Evolutionary conservation across 2,329 filamentous ascomycete genomes (phyloP), one percentile per base, ranked within the genome.

Genomic region (Paecilomyces sp.): DNA sequence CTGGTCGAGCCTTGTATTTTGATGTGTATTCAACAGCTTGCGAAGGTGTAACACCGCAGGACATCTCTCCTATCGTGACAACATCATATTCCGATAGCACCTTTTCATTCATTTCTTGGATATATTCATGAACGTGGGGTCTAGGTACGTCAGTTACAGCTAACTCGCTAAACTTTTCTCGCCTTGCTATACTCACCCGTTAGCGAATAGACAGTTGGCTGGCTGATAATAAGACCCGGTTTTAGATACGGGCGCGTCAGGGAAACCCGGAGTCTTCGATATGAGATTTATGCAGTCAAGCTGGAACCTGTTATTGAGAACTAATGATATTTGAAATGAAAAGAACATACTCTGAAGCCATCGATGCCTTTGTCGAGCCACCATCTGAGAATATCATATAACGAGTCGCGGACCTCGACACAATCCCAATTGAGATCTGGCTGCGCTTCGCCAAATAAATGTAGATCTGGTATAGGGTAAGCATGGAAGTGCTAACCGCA

Each of bases 361-460:
- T 86, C 83, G 0, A 90, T 84, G 7, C 88, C 88, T n/a, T 82
- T 80, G 52, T 88, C 78, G 0, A 92, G 81, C 89, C 89, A 92
- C 70, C 91, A 92, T 47, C 82, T 79, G 83, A 91, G 88, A 2
- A 86, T 79, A 9, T 80, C 80, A 72, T 90, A 88, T 13, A 90
- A 83, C 8, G 87, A 88, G 52, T 82, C 74, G 6, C 89, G 82
- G 0, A 86, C 82, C 28, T 82, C 83, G 0, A 79, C 77, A 60
- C 85, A 88, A 67, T 91, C 88, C 88, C 88, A 92, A 72, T 92
- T 92, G 13, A 92, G 78, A 66, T 92, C 90, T 0, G 90, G 89
- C 70, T 91, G 88, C 62, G 88, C 83, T 11, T 82, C 82, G 11
- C 85, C 84, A 71, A 90, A 92, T 18, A 92, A 79, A 61, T 86